A percentile compares a stretch with the other conserved stretches of the same genome.
These are phyloP conservation scores for Moringa oleifera DNA, from an alignment of 345 rosid species.

Conservation along the genomic window DNA sequence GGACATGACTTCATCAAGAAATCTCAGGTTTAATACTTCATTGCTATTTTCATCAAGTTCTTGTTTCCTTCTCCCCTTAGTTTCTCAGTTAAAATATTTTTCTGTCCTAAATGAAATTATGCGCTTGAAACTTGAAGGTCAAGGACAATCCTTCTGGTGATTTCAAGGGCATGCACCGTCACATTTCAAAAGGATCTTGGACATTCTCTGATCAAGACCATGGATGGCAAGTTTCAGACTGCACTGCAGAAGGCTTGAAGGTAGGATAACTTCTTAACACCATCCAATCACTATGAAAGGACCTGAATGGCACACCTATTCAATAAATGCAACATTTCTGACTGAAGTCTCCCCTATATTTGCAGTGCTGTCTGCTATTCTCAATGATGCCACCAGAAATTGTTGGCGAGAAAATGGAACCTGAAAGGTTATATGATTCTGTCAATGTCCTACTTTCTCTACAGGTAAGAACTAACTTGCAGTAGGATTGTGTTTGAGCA, in stretches of 20 bases:
- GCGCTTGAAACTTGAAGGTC: slow-evolving; percentile 23
- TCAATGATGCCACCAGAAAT: slow-evolving; percentile 66
- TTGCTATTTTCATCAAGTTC: not conserved
- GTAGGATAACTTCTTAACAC: slow-evolving; percentile 14
- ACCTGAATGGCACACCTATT: too few relatives aligned
- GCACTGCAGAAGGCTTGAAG: slow-evolving; percentile 59
- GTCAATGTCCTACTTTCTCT: slow-evolving; percentile 54
- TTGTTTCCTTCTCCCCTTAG: not conserved
- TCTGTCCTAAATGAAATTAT: not conserved
- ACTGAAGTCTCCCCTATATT: not conserved
- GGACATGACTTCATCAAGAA: slow-evolving; percentile 73
- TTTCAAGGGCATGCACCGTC: slow-evolving; percentile 42
- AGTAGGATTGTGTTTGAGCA: too few relatives aligned
- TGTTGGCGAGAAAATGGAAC: slow-evolving; percentile 56
- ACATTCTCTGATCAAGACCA: slow-evolving; percentile 66
- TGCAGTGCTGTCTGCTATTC: slow-evolving; percentile 58
- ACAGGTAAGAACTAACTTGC: slow-evolving; percentile 31
- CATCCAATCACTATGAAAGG: not conserved
- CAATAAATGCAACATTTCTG: too few relatives aligned
- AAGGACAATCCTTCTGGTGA: slow-evolving; percentile 60
- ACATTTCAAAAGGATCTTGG: slow-evolving; percentile 62
- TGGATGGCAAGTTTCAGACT: slow-evolving; percentile 67
- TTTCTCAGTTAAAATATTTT: not conserved
- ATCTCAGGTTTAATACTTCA: slow-evolving; percentile 62
- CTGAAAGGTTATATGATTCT: slow-evolving; percentile 43